Evolutionary conservation across 2,329 filamentous ascomycete species (phyloP).

Genomic region (Karstenula rhodostoma): DNA sequence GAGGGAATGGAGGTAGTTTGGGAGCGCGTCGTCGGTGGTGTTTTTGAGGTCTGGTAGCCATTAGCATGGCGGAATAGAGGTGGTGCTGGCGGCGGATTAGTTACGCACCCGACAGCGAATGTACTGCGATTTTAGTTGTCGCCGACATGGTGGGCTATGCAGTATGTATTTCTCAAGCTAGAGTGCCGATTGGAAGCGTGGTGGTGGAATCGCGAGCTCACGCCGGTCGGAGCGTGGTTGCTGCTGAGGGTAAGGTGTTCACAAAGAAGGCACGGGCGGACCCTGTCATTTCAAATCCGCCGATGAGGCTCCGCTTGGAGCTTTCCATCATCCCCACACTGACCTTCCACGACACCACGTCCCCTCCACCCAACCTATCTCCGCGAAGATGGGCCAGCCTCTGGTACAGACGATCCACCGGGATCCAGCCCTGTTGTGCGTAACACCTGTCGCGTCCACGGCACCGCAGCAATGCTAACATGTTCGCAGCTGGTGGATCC

Average conservation of each 20-base stretch:
- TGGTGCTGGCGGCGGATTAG: neutral
- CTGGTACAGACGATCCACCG: conserved; percentile 94
- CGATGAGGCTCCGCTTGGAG: conserved; percentile 39
- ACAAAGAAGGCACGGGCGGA: conserved; percentile 38
- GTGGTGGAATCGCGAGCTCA: conserved; percentile 16
- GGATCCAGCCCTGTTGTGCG: conserved; percentile 98
- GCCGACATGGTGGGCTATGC: conserved; percentile 40
- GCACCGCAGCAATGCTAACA: conserved; percentile 29
- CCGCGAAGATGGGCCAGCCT: conserved; percentile 76
- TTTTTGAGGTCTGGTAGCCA: conserved; percentile 82
- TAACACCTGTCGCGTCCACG: conserved; percentile 20
- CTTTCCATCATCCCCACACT: conserved; percentile 34
- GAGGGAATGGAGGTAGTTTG: conserved; percentile 90
- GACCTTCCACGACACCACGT: conserved; percentile 22
- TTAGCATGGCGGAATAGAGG: conserved; percentile 21
- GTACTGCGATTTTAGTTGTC: conserved; percentile 66
- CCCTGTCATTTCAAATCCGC: conserved; percentile 37
- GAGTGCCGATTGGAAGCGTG: neutral
- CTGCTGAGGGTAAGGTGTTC: conserved; percentile 48
- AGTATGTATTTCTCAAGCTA: neutral
- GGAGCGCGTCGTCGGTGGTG: conserved; percentile 92
- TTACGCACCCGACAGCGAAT: conserved; percentile 69
- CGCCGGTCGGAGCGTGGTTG: conserved; percentile 19
- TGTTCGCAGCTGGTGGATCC: conserved; percentile 88
- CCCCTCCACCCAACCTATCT: conserved; percentile 22